Conservation (phyloP, 805 yeast species). For the Maudiozyma barnettii region DNA sequence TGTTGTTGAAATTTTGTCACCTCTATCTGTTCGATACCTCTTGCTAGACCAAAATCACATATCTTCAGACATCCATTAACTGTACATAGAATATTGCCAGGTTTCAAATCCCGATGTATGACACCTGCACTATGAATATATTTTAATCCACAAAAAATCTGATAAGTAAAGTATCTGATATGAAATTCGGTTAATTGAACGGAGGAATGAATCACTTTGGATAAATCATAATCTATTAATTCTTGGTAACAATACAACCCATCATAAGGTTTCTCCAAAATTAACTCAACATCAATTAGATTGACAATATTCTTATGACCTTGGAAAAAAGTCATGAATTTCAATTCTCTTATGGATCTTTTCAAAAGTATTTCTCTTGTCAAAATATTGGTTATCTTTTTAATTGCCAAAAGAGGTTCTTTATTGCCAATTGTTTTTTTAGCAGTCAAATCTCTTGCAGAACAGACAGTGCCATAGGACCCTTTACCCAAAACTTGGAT, state of each 20-base stretch:
- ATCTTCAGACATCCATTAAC: conserved; percentile 68
- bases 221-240: conserved; percentile 70
- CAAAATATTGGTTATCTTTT: conserved; percentile 67
- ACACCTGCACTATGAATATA: conserved; percentile 90
- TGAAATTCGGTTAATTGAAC: conserved; percentile 80
- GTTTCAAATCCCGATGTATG: conserved; percentile 86
- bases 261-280: conserved; percentile 56
- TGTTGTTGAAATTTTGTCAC: conserved; percentile 8
- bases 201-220: conserved; percentile 67
- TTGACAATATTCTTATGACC: conserved; percentile 81
- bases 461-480: conserved; percentile 78
- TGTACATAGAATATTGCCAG: conserved; percentile 77
- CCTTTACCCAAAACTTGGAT: conserved; percentile 65
- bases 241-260: conserved; percentile 90
- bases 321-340: conserved; percentile 68
- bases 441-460: conserved; percentile 39
- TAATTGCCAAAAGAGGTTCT: conserved; percentile 49
- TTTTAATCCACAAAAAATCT: conserved; percentile 75
- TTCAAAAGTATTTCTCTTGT: conserved; percentile 55
- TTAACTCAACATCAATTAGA: conserved; percentile 65
- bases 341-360: conserved; percentile 76
- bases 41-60: conserved; percentile 89
- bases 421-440: conserved; percentile 10
- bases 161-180: conserved; percentile 65
- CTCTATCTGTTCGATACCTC: conserved; percentile 46